Base-by-base conservation (phyloP, 192 early-diverging fungal species). In the Podila horticola region DNA sequence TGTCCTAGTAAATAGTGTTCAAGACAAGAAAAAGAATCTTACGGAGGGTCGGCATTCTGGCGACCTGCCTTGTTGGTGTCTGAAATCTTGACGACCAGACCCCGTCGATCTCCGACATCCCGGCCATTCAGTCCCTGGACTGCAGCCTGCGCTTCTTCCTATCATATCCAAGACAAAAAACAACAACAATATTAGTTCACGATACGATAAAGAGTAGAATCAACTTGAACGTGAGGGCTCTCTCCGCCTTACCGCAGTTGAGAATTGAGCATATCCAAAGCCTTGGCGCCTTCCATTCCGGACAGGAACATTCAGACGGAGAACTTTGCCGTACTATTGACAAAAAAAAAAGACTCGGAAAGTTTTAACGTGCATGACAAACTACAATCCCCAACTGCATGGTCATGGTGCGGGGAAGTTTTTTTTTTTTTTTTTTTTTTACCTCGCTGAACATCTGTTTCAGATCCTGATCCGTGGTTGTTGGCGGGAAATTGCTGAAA, bases 141-240 rank as follows among this genome's bases (percentile, higher is more conserved):
- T 0, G 77, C 77, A n/a, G 77, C 77, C 19, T 68, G 28, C 31
- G 77, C 77, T 48, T 81, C 71, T 24, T 81, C 77, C 77, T 81
- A 19, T 24, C 10, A 28, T 1, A 24, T 45, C 13, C 2, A 17
- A 33, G 15, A 7, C 0, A 28, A 45, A 64, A 26, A 15, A 17
- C 24, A 50, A 65, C 5, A 65, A 26, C n/a, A 8, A 60, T 52
- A 10, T 10, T 38, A 38, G 36, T 10, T 38, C 8, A 38, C 36
- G 1, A 7, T 38, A 38, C 8, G n/a, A 10, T 38, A 31, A 2
- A 31, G 31, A 31, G 31, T 5, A 2, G 31, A 31, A 31, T 31
- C 31, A 31, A 31, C 31, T 31, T 2, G 31, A 31, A 7, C 36
- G 36, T 10, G 5, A 38, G 36, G 10, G 36, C 36, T 38, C 10